Evolutionary conservation across 805 yeast species (phyloP).

Genomic region (Candida loeiensis): DNA sequence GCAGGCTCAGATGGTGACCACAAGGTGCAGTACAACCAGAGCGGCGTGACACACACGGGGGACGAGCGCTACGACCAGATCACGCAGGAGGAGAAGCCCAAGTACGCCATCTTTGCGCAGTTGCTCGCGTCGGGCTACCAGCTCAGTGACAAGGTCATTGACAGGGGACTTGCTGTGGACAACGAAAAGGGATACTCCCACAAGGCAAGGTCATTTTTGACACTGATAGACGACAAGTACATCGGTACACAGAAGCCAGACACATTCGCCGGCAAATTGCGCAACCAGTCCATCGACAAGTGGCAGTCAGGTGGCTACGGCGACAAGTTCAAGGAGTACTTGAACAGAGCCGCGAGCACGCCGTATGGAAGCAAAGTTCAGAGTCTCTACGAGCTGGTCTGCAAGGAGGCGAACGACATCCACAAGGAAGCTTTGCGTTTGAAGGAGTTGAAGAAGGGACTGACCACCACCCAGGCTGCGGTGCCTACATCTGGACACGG

Average conservation of each 20-base stretch:
- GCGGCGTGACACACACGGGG: slow-evolving; percentile 21
- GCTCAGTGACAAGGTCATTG: slow-evolving; percentile 57
- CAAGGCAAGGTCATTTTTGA: slow-evolving; percentile 54
- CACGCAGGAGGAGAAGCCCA: slow-evolving; percentile 74
- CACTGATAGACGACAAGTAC: slow-evolving; percentile 55
- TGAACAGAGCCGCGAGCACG: slow-evolving; percentile 43
- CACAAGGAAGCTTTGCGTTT: slow-evolving; percentile 73
- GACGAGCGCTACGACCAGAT: slow-evolving; percentile 46
- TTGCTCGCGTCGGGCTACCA: slow-evolving; percentile 70
- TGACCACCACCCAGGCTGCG: too few species aligned
- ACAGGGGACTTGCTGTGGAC: slow-evolving; percentile 61
- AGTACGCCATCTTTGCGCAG: slow-evolving; percentile 71
- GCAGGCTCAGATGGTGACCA: slow-evolving; percentile 11
- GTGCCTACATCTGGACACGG: neutral
- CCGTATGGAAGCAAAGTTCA: slow-evolving; percentile 59
- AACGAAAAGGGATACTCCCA: slow-evolving; percentile 57
- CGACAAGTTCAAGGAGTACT: slow-evolving; percentile 40
- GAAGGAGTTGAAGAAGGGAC: slow-evolving; percentile 47
- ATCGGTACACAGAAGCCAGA: slow-evolving; percentile 54
- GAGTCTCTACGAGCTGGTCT: slow-evolving; percentile 53
- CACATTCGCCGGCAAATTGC: slow-evolving; percentile 30
- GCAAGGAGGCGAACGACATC: slow-evolving; percentile 56
- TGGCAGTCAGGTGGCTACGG: slow-evolving; percentile 30
- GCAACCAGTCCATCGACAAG: slow-evolving; percentile 25
- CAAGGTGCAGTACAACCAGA: slow-evolving; percentile 16